Evolutionary conservation across 306 rosid genomes (phyloP).

Genomic region (Glycyrrhiza uralensis): DNA sequence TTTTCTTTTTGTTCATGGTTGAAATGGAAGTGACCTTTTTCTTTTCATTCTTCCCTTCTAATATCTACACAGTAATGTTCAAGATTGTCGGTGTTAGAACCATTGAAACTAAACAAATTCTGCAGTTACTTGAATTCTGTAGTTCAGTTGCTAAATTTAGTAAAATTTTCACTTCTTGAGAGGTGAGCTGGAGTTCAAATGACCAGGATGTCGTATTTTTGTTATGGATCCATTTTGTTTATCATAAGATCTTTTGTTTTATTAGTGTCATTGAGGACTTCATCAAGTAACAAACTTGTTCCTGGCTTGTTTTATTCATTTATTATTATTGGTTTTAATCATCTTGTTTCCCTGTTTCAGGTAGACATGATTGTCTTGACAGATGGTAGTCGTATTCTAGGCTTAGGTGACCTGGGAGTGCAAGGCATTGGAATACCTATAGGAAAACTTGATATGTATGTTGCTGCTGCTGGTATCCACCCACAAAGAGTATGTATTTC

Average conservation of each 20-base stretch:
- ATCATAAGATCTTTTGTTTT: neutral
- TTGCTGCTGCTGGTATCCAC: constrained; percentile 97
- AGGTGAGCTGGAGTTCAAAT: neutral
- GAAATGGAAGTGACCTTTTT: neutral
- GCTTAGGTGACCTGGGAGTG: constrained; percentile 98
- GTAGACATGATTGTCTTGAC: constrained; percentile 99
- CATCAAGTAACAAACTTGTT: neutral
- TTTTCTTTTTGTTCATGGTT: neutral
- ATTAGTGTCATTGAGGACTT: neutral
- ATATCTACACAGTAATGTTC: neutral
- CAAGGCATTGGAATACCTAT: constrained; percentile 98
- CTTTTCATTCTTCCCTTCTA: neutral
- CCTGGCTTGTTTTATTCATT: neutral
- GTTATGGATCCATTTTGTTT: neutral
- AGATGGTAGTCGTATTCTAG: constrained; percentile 99
- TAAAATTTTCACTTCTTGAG: neutral
- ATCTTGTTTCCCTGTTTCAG: constrained; percentile 50
- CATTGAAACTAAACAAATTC: neutral
- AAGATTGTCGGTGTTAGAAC: neutral
- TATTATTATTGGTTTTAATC: constrained; percentile 10
- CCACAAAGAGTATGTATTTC: constrained; percentile 74
- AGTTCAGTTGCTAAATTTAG: neutral
- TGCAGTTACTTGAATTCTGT: constrained; percentile 1
- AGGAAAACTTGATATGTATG: constrained; percentile 97
- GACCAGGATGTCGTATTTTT: constrained; percentile 2